Conservation (phyloP, 306 rosid species). For the Dalbergia cultrata region DNA sequence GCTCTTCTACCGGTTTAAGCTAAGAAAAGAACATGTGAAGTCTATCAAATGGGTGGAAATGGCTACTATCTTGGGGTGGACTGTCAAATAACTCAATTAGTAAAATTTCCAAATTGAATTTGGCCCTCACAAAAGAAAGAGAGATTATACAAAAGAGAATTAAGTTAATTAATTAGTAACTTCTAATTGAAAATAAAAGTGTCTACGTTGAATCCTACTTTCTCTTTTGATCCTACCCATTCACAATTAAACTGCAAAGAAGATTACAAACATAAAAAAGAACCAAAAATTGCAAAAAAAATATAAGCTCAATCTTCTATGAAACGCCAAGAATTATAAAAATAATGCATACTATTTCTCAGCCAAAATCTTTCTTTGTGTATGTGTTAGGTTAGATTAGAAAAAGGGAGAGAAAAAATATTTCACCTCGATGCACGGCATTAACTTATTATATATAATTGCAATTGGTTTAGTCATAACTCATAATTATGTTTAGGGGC, state of each 20-base stretch:
- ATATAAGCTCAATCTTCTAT: background rate
- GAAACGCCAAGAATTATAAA: background rate
- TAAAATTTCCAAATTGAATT: no score
- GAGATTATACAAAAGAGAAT: no score
- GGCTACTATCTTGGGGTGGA: no score
- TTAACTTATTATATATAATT: background rate
- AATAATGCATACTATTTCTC: background rate
- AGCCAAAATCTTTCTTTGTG: background rate
- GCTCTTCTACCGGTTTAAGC: no score
- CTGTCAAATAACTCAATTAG: no score
- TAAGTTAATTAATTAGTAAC: no score
- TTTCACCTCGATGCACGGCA: background rate
- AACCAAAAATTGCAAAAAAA: background rate
- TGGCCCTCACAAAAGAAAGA: no score
- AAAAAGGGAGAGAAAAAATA: background rate
- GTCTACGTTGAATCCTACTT: no score
- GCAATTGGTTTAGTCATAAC: background rate
- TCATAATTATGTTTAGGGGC: conserved; percentile 8
- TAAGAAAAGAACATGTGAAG: no score
- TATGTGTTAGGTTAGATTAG: background rate
- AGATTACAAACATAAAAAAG: background rate
- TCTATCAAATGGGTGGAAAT: no score
- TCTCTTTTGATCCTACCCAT: no score
- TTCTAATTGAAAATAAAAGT: no score
- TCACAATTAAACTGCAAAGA: background rate